Percentiles rank a stretch among this genome's conserved stretches.
phyloP scores from a whole-genome alignment of 352 stramenopile genomes.

The Globisporangium polare region DNA sequence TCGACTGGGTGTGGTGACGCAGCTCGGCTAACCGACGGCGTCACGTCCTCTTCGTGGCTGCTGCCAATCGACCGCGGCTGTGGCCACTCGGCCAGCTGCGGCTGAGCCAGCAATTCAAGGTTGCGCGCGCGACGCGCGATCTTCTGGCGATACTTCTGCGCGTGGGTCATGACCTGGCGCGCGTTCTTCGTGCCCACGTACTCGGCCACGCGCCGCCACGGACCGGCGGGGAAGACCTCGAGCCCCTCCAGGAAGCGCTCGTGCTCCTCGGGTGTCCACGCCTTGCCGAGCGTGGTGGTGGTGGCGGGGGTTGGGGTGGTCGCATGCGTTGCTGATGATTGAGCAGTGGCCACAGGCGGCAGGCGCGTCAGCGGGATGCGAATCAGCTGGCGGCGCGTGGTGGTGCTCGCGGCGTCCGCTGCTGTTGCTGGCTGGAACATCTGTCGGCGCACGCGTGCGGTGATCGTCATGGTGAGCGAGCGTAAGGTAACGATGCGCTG shows the following conservation, averaged over 20 bases:
- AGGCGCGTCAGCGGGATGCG: not conserved
- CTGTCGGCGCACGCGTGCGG: not conserved
- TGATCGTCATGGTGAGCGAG: not conserved
- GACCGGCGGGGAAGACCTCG: conserved; percentile 39
- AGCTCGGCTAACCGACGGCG: not conserved
- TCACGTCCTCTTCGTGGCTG: not conserved
- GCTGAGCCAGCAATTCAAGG: not conserved
- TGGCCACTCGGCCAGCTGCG: not conserved
- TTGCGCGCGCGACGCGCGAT: conserved; percentile 26
- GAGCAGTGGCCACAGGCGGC: not conserved
- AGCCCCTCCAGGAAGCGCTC: conserved; percentile 49
- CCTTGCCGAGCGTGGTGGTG: not conserved
- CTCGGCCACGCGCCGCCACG: conserved; percentile 48
- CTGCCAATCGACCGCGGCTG: not conserved
- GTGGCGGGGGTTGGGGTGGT: too few species aligned
- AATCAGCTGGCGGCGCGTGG: not conserved
- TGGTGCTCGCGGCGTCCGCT: not conserved
- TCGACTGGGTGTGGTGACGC: not conserved
- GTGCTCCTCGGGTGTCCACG: not conserved
- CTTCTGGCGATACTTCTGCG: conserved; percentile 91
- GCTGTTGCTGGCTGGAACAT: not conserved
- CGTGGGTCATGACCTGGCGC: conserved; percentile 91
- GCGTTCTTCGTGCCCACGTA: conserved; percentile 54
- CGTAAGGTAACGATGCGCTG: too few species aligned
- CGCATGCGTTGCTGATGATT: not conserved